Evolutionary conservation across 192 early-diverging fungal genomes (phyloP), one percentile per base, ranked within the genome.

Genomic region (Coemansia sp.): DNA sequence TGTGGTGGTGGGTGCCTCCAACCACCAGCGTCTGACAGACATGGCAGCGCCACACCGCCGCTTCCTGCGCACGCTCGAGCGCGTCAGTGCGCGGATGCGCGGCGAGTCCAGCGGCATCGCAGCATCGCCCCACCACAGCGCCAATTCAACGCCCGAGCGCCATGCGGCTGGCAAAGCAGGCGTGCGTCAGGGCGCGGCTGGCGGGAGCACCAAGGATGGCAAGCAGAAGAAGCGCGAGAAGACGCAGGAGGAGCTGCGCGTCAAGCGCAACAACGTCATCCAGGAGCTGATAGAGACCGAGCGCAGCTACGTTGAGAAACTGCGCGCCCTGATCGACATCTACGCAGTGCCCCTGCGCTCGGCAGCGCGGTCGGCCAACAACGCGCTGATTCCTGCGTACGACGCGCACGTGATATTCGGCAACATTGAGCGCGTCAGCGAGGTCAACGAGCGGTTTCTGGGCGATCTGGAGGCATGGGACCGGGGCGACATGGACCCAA

Each of bases 261-360:
- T 73, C 57, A 72, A 73, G 54, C 81, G 86, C 41, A 60, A 57
- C 23, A 84, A 81, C 50, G 68, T 81, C 30, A 83, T 87, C 42
- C 72, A 82, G 58, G 87, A 88, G 62, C 76, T 88, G 65, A 82
- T 85, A 33, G 57, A 64, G 2, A 88, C 85, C 8, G 87, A 88
- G 62, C 70, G 81, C 54, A 85, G 84, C 58, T 88, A 88, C 60
- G 82, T 88, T 17, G 74, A 86, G 31, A 83, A 81, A 48, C 59
- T 88, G 48, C 67, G 78, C n/a, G 79, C 79, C 37, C 56, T 85
- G 4, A 77, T 85, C 17, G 70, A 79, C 58, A 68, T 83, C 41
- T 84, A 86, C 58, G 83, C 64, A 0, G 79, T 75, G 42, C 87
- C 87, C 11, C 66, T 88, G 59, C 68, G 75, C 45, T 74, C 77